Conservation (phyloP, 2,329 filamentous ascomycete species). For the Leptosphaerulina australis region DNA sequence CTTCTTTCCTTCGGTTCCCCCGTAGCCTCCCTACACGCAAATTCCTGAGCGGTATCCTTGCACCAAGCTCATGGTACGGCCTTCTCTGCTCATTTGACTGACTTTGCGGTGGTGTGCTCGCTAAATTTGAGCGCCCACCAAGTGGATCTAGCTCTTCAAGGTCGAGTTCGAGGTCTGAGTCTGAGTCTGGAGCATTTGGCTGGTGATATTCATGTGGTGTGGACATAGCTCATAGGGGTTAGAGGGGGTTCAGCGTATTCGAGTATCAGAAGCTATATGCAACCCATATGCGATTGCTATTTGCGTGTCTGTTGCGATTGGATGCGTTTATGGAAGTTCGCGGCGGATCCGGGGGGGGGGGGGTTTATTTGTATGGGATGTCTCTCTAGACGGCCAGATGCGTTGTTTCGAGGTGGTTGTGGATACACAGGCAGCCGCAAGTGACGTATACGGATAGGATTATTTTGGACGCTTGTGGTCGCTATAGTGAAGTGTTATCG, state of each 20-base stretch:
- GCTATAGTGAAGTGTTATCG: neutral
- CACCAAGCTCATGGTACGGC: slow-evolving; percentile 52
- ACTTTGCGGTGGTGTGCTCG: slow-evolving; percentile 34
- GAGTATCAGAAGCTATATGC: neutral
- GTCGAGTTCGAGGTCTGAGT: slow-evolving; percentile 79
- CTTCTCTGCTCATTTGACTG: slow-evolving; percentile 40
- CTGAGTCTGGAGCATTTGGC: slow-evolving; percentile 64
- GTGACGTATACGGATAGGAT: neutral
- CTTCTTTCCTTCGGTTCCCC: slow-evolving; percentile 50
- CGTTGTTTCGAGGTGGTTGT: neutral
- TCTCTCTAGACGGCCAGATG: slow-evolving; percentile 5
- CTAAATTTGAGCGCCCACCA: slow-evolving; percentile 31
- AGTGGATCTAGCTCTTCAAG: slow-evolving; percentile 78
- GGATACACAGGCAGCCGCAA: neutral
- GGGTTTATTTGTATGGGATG: slow-evolving; percentile 6
- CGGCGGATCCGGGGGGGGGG: slow-evolving; percentile 17
- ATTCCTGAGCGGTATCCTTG: slow-evolving; percentile 72
- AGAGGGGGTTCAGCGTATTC: neutral
- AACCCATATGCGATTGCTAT: slow-evolving; percentile 2
- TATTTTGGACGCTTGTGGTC: neutral
- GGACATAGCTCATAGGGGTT: slow-evolving; percentile 53
- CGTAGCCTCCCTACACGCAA: slow-evolving; percentile 58
- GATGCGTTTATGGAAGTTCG: slow-evolving; percentile 34
- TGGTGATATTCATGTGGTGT: slow-evolving; percentile 54
- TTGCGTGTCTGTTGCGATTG: slow-evolving; percentile 4